Evolutionary conservation across 2,329 filamentous ascomycete genomes (phyloP).

Genomic region (Fusarium sp.): DNA sequence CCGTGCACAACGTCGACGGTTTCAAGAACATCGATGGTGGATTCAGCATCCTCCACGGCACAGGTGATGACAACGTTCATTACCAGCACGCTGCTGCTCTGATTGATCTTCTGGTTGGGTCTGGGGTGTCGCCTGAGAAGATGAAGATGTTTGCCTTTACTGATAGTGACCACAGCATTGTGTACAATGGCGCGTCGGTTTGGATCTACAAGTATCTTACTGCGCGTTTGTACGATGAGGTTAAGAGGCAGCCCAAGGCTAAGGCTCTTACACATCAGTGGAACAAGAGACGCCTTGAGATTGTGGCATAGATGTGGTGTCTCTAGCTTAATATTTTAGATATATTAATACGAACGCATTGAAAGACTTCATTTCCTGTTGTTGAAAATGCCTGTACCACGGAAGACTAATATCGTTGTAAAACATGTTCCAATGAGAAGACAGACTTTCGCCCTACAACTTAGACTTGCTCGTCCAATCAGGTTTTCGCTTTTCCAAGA

Average conservation of each 20-base stretch:
- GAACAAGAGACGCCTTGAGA: constrained; percentile 44
- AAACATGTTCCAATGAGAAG: background rate
- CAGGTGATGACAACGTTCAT: constrained; percentile 79
- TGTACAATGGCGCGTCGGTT: constrained; percentile 65
- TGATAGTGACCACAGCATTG: constrained; percentile 73
- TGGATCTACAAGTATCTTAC: constrained; percentile 75
- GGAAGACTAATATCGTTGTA: too few relatives aligned
- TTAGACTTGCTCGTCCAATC: constrained; percentile 25
- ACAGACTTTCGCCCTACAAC: background rate
- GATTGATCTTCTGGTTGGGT: constrained; percentile 71
- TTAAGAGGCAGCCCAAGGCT: constrained; percentile 62
- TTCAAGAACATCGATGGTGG: constrained; percentile 73
- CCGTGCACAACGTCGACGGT: constrained; percentile 68
- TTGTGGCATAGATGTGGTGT: background rate
- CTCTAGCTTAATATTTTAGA: background rate
- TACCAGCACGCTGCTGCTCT: constrained; percentile 75
- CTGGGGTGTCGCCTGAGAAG: constrained; percentile 70
- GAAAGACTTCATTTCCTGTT: too few relatives aligned
- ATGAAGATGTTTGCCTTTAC: constrained; percentile 75
- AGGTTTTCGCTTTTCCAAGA: constrained; percentile 35
- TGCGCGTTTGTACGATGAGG: constrained; percentile 71
- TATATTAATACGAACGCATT: background rate
- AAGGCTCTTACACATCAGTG: constrained; percentile 53
- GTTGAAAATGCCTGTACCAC: too few relatives aligned
- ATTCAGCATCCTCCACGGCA: constrained; percentile 74